Evolutionary conservation across 1,284 basidiomycete genomes (phyloP).

Genomic region (Malassezia cuniculi): DNA sequence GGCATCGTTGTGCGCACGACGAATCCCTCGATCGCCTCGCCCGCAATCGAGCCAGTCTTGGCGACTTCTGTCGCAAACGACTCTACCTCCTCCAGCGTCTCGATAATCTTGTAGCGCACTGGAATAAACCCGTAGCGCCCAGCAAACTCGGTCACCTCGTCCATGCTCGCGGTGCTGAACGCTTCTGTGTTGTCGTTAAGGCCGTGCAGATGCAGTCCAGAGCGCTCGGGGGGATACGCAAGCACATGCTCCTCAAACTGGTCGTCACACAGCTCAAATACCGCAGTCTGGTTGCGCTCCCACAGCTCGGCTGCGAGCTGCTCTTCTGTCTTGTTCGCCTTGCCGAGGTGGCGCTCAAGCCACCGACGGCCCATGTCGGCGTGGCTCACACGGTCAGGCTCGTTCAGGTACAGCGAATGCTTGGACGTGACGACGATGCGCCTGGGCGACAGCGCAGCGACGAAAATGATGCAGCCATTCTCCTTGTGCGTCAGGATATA

Average conservation of each 20-base stretch:
- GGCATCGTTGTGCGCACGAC: conserved; percentile 55
- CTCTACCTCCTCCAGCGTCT: conserved; percentile 59
- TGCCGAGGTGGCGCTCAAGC: conserved; percentile 61
- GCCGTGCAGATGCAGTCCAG: conserved; percentile 76
- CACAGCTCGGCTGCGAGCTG: conserved; percentile 66
- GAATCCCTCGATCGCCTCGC: conserved; percentile 83
- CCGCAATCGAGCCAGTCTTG: conserved; percentile 62
- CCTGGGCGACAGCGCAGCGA: conserved; percentile 64
- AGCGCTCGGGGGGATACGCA: conserved; percentile 63
- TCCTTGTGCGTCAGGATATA: conserved; percentile 87
- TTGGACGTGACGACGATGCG: conserved; percentile 82
- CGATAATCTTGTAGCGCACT: conserved; percentile 56
- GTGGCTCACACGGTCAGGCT: conserved; percentile 49
- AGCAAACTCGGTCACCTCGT: conserved; percentile 63
- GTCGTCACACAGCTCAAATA: conserved; percentile 79
- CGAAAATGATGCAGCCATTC: conserved; percentile 96
- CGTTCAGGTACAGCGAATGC: conserved; percentile 48
- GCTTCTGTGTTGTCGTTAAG: conserved; percentile 62
- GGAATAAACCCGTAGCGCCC: conserved; percentile 80
- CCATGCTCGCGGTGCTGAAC: conserved; percentile 55
- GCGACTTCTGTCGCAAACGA: conserved; percentile 60
- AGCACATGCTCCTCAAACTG: conserved; percentile 95
- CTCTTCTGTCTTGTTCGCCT: conserved; percentile 57
- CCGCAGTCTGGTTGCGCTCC: conserved; percentile 73
- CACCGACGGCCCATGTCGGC: conserved; percentile 68